phyloP scores from a whole-genome alignment of 257 asterid species.

The Osmanthus fragrans region DNA sequence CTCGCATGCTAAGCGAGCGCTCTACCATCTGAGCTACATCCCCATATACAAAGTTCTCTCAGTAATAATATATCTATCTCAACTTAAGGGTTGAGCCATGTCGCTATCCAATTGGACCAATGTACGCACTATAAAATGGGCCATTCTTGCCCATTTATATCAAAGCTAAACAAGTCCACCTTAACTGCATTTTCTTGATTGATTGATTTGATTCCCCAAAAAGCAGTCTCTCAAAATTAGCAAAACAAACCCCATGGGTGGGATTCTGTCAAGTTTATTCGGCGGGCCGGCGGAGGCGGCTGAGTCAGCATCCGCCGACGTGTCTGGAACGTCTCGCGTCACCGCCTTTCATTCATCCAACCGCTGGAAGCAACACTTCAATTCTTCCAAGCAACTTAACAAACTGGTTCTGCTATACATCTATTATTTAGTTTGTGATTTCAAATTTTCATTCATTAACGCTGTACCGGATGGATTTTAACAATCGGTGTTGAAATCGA shows the following conservation, averaged over 20 bases:
- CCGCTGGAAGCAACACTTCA: constrained; percentile 78
- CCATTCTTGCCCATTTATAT: no score
- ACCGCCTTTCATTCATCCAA: constrained; percentile 62
- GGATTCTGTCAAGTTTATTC: constrained; percentile 22
- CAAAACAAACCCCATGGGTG: constrained; percentile 43
- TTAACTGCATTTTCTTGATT: not conserved
- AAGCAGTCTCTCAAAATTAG: not conserved
- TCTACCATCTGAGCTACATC: constrained; percentile 99
- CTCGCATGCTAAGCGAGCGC: constrained; percentile 99
- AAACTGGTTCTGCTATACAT: constrained; percentile 53
- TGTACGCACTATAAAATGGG: no score
- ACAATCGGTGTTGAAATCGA: not conserved
- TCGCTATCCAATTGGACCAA: no score
- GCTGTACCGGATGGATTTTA: not conserved
- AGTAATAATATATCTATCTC: no score
- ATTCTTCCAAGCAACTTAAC: constrained; percentile 60
- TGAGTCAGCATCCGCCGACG: constrained; percentile 21
- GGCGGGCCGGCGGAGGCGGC: constrained; percentile 36
- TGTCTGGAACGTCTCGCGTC: constrained; percentile 68
- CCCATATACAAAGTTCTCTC: no score
- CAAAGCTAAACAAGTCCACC: not conserved
- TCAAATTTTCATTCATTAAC: not conserved
- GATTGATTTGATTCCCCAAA: not conserved
- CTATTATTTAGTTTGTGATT: not conserved
- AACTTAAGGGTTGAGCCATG: no score